A percentile compares a stretch with the other conserved stretches of the same genome.
These are phyloP conservation scores for Maudiozyma turicensis DNA, from an alignment of 805 yeast genomes.

Conservation along the genomic window DNA sequence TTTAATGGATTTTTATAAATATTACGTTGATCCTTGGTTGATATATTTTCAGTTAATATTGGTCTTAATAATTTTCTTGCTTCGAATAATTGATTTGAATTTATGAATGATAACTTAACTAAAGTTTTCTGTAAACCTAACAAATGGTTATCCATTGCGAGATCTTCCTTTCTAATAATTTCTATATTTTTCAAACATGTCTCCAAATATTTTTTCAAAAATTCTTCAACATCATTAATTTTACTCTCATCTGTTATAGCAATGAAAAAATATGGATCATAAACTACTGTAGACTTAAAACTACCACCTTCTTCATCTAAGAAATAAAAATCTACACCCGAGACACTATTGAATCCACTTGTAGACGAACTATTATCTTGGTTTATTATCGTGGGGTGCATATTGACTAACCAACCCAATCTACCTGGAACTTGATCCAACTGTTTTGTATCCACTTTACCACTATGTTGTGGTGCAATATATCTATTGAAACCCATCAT, in stretches of 20 bases:
- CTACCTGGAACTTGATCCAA: slow-evolving; percentile 20
- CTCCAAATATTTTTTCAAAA: slow-evolving; percentile 59
- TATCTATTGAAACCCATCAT: slow-evolving; percentile 82
- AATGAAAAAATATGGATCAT: slow-evolving; percentile 80
- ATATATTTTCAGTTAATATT: slow-evolving; percentile 56
- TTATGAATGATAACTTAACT: slow-evolving; percentile 63
- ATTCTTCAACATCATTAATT: slow-evolving; percentile 73
- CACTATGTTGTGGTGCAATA: slow-evolving; percentile 52
- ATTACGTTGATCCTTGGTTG: slow-evolving; percentile 52
- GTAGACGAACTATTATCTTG: slow-evolving; percentile 28
- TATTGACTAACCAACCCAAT: slow-evolving; percentile 84
- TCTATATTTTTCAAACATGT: slow-evolving; percentile 45
- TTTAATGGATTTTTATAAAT: slow-evolving; percentile 34
- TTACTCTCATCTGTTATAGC: slow-evolving; percentile 39
- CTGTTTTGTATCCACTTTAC: slow-evolving; percentile 8
- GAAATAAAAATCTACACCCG: slow-evolving; percentile 92
- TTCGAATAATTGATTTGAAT: slow-evolving; percentile 59
- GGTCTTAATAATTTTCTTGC: slow-evolving; percentile 68
- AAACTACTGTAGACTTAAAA: slow-evolving; percentile 75
- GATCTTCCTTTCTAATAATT: slow-evolving; percentile 64
- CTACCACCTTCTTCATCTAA: slow-evolving; percentile 94
- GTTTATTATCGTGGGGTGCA: slow-evolving; percentile 77
- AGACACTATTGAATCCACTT: slow-evolving; percentile 38
- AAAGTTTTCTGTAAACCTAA: slow-evolving; percentile 61
- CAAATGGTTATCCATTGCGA: slow-evolving; percentile 75